Conservation (phyloP, 2,329 filamentous ascomycete genomes). For the Ophidiomyces ophidiicola region DNA sequence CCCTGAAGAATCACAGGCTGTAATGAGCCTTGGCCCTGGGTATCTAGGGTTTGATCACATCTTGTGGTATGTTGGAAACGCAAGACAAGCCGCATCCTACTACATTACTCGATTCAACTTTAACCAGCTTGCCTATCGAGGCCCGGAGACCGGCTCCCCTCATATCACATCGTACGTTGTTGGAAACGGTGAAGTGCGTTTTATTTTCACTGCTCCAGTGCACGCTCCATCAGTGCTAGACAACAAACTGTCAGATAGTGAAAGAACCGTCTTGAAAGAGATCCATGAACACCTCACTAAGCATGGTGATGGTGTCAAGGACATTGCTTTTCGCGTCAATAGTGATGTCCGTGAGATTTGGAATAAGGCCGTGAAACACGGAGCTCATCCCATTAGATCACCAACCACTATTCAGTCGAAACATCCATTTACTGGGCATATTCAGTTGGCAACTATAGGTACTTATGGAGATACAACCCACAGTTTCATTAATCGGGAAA, state of each 20-base stretch:
- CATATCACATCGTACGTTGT: slow-evolving; percentile 71
- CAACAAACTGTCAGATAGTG: slow-evolving; percentile 33
- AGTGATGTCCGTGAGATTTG: slow-evolving; percentile 61
- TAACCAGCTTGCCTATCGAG: slow-evolving; percentile 62
- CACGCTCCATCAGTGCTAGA: slow-evolving; percentile 38
- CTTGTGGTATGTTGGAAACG: slow-evolving; percentile 88
- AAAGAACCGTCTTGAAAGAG: slow-evolving; percentile 51
- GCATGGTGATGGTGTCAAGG: slow-evolving; percentile 84
- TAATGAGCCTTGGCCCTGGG: slow-evolving; percentile 18
- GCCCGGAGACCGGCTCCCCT: slow-evolving; percentile 73
- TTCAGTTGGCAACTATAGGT: slow-evolving; percentile 60
- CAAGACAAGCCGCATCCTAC: slow-evolving; percentile 78
- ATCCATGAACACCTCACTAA: slow-evolving; percentile 68
- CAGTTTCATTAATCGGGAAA: slow-evolving; percentile 60
- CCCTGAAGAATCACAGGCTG: not conserved
- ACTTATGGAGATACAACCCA: slow-evolving; percentile 88
- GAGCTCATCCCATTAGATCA: slow-evolving; percentile 51
- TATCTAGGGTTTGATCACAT: slow-evolving; percentile 65
- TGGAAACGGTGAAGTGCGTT: slow-evolving; percentile 60
- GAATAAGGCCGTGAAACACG: slow-evolving; percentile 53
- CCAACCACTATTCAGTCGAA: slow-evolving; percentile 47
- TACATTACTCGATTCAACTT: slow-evolving; percentile 78
- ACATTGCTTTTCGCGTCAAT: slow-evolving; percentile 81
- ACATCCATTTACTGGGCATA: slow-evolving; percentile 42
- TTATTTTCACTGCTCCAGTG: slow-evolving; percentile 73